Percentiles rank a stretch among this genome's conserved stretches.
Conservation (phyloP, 352 stramenopile species). For the Globisporangium spinosum region DNA sequence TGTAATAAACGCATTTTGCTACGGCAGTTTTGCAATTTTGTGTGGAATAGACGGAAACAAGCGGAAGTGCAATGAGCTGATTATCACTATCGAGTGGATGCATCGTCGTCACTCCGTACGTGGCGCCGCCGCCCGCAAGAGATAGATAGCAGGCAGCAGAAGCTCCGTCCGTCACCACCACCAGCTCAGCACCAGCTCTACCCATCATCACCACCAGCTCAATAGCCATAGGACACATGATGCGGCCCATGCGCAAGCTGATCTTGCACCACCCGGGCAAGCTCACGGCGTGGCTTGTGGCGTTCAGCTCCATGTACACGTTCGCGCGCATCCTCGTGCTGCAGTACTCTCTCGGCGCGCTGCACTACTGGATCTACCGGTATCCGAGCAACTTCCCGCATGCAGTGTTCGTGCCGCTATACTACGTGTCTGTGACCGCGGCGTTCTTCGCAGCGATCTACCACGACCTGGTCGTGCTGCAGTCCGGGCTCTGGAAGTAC, state of each 20-base stretch:
- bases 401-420: constrained; percentile 51
- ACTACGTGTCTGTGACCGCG: constrained; percentile 35
- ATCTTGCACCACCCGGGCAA: constrained; percentile 60
- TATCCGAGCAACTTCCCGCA: constrained; percentile 59
- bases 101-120: constrained; percentile 1
- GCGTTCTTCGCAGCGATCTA: constrained; percentile 39
- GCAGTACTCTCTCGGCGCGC: constrained; percentile 42
- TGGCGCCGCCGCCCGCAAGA: background rate
- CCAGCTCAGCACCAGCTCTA: constrained; percentile 1
- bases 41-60: background rate
- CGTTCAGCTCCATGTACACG: constrained; percentile 57
- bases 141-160: background rate
- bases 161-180: background rate
- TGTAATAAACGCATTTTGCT: background rate
- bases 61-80: background rate
- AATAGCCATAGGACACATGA: constrained; percentile 1
- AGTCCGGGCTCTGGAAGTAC: constrained; percentile 52
- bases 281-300: constrained; percentile 42
- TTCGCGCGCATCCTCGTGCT: constrained; percentile 65
- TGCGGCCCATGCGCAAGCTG: constrained; percentile 43
- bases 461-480: constrained; percentile 32
- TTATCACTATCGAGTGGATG: background rate
- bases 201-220: background rate
- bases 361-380: constrained; percentile 47
- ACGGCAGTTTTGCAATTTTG: background rate